These are phyloP conservation scores for Pholiota microspora DNA, from an alignment of 768 basidiomycete species.

Conservation along the genomic window DNA sequence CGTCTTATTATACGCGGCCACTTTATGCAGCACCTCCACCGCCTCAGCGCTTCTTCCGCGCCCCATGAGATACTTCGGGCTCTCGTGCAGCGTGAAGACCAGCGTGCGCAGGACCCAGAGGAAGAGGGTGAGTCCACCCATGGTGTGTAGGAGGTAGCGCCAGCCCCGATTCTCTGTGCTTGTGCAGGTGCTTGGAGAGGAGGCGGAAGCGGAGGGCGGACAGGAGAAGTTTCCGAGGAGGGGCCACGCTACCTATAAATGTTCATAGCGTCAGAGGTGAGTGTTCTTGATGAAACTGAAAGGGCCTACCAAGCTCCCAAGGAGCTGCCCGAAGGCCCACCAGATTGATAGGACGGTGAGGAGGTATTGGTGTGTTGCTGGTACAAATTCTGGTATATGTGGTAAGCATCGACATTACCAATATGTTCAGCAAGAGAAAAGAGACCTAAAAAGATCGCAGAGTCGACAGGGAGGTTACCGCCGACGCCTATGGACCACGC, in stretches of 20 bases:
- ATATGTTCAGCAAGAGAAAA: background rate
- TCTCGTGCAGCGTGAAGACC: slow-evolving; percentile 67
- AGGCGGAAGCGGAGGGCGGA: slow-evolving; percentile 15
- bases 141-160: slow-evolving; percentile 71
- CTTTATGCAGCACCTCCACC: slow-evolving; percentile 56
- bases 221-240: slow-evolving; percentile 70
- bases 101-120: slow-evolving; percentile 50
- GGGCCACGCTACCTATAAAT: slow-evolving; percentile 68
- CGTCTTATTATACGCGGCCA: slow-evolving; percentile 58
- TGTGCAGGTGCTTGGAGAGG: too few relatives aligned
- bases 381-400: slow-evolving; percentile 57
- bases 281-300: background rate
- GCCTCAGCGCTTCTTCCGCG: slow-evolving; percentile 64
- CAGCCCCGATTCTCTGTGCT: slow-evolving; percentile 62
- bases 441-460: slow-evolving; percentile 71
- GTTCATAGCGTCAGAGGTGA: background rate
- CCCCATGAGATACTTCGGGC: slow-evolving; percentile 75
- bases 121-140: slow-evolving; percentile 70
- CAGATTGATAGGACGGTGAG: slow-evolving; percentile 73
- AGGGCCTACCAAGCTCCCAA: slow-evolving; percentile 43
- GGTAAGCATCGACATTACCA: background rate
- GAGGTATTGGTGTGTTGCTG: slow-evolving; percentile 71
- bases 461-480: slow-evolving; percentile 69
- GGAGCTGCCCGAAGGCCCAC: slow-evolving; percentile 77
- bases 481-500: slow-evolving; percentile 69